Conservation (phyloP, 495 filamentous ascomycete genomes). For the Parmelia sp. region DNA sequence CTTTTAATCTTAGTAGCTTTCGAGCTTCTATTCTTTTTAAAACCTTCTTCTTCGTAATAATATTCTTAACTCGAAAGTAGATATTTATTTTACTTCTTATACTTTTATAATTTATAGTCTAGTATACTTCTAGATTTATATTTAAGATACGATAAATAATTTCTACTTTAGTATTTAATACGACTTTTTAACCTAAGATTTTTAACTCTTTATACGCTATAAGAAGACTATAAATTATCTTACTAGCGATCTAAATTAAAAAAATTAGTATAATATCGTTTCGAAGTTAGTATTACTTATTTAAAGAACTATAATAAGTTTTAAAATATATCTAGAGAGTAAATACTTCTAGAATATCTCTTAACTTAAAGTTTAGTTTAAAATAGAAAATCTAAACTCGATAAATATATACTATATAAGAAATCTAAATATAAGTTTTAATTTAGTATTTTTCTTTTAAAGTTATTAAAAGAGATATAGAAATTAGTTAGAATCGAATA, state of each 20-base stretch:
- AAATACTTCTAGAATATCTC: too few species aligned
- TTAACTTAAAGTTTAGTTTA: too few species aligned
- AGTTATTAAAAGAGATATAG: too few species aligned
- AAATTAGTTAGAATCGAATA: too few species aligned
- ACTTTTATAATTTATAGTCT: slow-evolving; percentile 63
- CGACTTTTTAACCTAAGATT: slow-evolving; percentile 61
- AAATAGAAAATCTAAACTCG: too few species aligned
- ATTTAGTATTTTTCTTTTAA: too few species aligned
- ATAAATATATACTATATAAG: too few species aligned
- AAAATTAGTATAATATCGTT: slow-evolving; percentile 97
- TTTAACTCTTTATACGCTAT: slow-evolving; percentile 52
- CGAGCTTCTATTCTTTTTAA: slow-evolving; percentile 59
- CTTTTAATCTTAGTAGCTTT: slow-evolving; percentile 63
- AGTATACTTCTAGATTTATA: slow-evolving; percentile 59
- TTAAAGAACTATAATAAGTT: neutral
- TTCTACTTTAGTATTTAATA: slow-evolving; percentile 64
- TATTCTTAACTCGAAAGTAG: slow-evolving; percentile 71
- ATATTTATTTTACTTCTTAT: slow-evolving; percentile 86
- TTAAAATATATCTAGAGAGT: too few species aligned
- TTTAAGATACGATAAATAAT: slow-evolving; percentile 71
- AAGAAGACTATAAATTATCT: slow-evolving; percentile 69
- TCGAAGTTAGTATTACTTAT: slow-evolving; percentile 39
- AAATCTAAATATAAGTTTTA: too few species aligned
- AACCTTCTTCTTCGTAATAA: slow-evolving; percentile 68
- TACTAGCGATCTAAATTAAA: slow-evolving; percentile 77